Base-by-base conservation (phyloP, 306 rosid species). In the Vigna nakashimae region DNA sequence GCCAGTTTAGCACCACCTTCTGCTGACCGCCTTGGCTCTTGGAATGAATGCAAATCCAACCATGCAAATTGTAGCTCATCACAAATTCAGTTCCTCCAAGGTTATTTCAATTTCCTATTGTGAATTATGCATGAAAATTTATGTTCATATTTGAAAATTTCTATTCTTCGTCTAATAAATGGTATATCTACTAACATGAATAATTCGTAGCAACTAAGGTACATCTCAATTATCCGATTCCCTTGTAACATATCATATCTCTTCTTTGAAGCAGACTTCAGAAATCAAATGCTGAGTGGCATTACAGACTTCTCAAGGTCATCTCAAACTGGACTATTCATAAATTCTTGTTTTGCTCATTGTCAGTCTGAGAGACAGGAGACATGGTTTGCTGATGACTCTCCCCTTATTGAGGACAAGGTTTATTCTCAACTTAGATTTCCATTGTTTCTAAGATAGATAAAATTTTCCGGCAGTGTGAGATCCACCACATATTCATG, bases 311-410 rank as follows among this genome's bases (percentile, higher is more conserved):
- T 93, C 87, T 85, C 91, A 65, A 17, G 22, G 46, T 71, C 92
- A 64, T 70, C 81, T 77, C 88, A 86, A 84, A 88, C 84, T 66
- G 97, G 98, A 76, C 45, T 88, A 14, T 93, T 93, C 88, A 86
- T 93, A 81, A 93, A 91, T 69, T 93, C 98, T 45, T 93, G 97
- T 82, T 93, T 93, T 82, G 92, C 98, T 79, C 97, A 93, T 82
- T 93, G 98, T 82, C 98, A 93, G 74, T 91, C 98, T 36, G 98
- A 91, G 90, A 90, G 97, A 86, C 98, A 89, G 69, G 98, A 86
- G 73, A 86, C 93, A 1, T 93, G 98, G 98, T 90, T 90, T 18
- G 90, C 98, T 7, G 87, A 86, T 82, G 84, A 91, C 76, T 93
- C 97, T 75, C 98, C 98, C 78, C 81, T 89, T 15, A 49, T 90